Evolutionary conservation across 495 filamentous ascomycete genomes (phyloP), one percentile per base, ranked within the genome.

Genomic region (Aspergillus bertholletiae): DNA sequence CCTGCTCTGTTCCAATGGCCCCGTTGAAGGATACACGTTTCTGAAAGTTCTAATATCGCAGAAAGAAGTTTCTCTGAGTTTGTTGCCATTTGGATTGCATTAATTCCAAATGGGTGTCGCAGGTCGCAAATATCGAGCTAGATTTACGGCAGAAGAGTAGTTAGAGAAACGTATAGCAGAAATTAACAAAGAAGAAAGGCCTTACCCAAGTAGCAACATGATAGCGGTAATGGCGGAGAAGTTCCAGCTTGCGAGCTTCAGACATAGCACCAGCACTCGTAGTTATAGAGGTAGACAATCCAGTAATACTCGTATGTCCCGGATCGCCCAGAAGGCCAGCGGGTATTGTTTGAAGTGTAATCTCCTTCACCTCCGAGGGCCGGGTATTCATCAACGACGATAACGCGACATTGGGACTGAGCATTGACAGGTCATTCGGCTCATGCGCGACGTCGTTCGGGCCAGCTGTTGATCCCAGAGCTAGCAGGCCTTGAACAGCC

Each of bases 121-220:
- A 70, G 46, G 24, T 71, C 68, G 27, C 59, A 68, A 18, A 71
- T 67, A 51, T 71, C 68, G 41, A 73, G 59, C 68, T 71, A 17
- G 17, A 15, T 34, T n/a, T 28, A 53, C 8, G 20, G 8, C n/a
- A 21, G 2, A 44, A 5, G 1, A 15, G n/a, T 3, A 4, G 15
- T 30, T 23, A 23, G 27, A 20, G 22, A 9, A 22, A n/a, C 20
- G 17, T 7, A 26, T 15, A 51, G 15, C 35, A 23, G 20, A 17
- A 34, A 0, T 11, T n/a, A 37, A 0, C 47, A 1, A 22, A 8
- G 20, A 13, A 32, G 18, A 43, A 12, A 12, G 5, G 9, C 1
- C 67, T 46, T 56, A 73, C 70, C 70, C 70, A 73, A 18, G 66
- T 56, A 3, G 70, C 70, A 35, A 73, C 59, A 27, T 68, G 50